These are phyloP conservation scores for Volvariella volvacea DNA, from an alignment of 1,284 basidiomycete genomes.

Conservation along the genomic window DNA sequence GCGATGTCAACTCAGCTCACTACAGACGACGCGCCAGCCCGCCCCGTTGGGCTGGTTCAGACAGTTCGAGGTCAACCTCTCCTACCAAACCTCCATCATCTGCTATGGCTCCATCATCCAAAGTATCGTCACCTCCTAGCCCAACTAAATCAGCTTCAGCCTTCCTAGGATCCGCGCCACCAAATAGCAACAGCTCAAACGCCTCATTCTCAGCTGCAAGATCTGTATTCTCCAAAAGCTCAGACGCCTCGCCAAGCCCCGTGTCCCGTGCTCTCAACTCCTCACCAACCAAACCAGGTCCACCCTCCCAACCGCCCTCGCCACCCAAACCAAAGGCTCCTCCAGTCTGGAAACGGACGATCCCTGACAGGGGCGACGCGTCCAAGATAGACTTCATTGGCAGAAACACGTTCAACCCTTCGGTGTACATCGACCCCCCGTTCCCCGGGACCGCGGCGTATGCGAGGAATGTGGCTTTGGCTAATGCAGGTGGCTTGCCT, in stretches of 20 bases:
- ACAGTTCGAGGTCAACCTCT: neutral
- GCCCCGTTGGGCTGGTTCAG: neutral
- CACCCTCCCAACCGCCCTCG: neutral
- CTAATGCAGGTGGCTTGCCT: neutral
- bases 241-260: neutral
- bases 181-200: too few species aligned
- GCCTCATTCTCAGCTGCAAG: neutral
- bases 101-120: neutral
- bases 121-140: neutral
- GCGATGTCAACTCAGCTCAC: neutral
- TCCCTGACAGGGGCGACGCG: neutral
- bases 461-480: neutral
- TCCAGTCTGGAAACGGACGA: neutral
- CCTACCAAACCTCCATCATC: neutral
- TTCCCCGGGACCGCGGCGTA: neutral
- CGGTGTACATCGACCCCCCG: neutral
- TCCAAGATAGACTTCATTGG: neutral
- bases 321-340: neutral
- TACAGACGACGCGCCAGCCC: neutral
- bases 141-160: neutral
- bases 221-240: neutral
- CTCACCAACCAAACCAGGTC: neutral
- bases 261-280: neutral
- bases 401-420: neutral
- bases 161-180: too few species aligned